Evolutionary conservation across 352 stramenopile species (phyloP), one percentile per base, ranked within the genome.

Genomic region (Pythium pyrilobum): DNA sequence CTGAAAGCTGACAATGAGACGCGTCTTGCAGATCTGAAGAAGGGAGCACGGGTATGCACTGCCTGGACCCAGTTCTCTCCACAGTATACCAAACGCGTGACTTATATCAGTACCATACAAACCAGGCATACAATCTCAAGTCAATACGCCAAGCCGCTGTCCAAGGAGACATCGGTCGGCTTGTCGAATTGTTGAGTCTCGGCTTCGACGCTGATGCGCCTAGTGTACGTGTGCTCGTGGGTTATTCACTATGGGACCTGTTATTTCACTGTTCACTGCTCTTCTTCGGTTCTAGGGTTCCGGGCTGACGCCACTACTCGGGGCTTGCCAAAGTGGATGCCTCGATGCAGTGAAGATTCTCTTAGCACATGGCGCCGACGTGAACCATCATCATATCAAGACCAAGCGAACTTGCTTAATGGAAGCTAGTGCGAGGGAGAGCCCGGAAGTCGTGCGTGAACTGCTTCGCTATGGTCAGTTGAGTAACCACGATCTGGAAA

Each of bases 101-200:
- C 25, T 49, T 27, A 34, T 21, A 13, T 5, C 46, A 37, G 11
- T 6, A 47, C 6, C 13, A 15, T 28, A 23, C 15, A 10, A 25
- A 6, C 20, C 7, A 89, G 79, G 74, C 74, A 66, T 69, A 85
- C 49, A 84, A 84, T 52, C 57, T 86, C 25, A 73, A 84, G 36
- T 81, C 72, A 4, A 87, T 89, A 37, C 79, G 79, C 1, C 71
- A 87, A 53, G 79, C 77, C 23, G 72, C 76, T 20, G 79, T 89
- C 54, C 63, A 71, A 38, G 79, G 76, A 10, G 67, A 89, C 52
- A 21, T 77, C 13, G 66, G 62, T 21, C 66, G 74, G 6, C 62
- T 89, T 12, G 49, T 64, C 20, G 67, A 80, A 23, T 41, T 89
- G 21, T 52, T 89, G 2, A 50, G 56, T 10, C 63, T 67, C 25